Evolutionary conservation across 1,284 basidiomycete genomes (phyloP).

Genomic region (Trametes sp.): DNA sequence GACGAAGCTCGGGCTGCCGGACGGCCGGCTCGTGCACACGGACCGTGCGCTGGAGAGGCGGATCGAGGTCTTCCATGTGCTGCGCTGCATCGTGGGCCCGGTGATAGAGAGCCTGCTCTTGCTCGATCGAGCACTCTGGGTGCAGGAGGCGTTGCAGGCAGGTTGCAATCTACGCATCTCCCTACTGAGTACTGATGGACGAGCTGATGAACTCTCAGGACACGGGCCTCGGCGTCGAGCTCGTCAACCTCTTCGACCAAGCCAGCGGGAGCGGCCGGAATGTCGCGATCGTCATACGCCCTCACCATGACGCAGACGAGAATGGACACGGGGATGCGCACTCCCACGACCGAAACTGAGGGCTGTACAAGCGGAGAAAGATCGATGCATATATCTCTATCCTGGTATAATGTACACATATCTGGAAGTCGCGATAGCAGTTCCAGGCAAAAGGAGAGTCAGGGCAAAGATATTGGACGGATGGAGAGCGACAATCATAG

Average conservation of each 20-base stretch:
- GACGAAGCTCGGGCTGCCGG: conserved; percentile 35
- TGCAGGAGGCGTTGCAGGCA: conserved; percentile 42
- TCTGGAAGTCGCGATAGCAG: conserved; percentile 7
- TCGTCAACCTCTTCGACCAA: conserved; percentile 74
- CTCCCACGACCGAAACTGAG: too few relatives aligned
- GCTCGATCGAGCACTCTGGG: conserved; percentile 47
- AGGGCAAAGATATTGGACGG: neutral
- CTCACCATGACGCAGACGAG: neutral
- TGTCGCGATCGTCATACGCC: conserved; percentile 51
- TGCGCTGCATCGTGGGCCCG: conserved; percentile 50
- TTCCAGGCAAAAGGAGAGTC: neutral
- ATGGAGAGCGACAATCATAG: conserved; percentile 4
- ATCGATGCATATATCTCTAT: conserved; percentile 18
- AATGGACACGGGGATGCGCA: too few relatives aligned
- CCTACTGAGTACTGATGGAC: neutral
- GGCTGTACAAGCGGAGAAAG: neutral
- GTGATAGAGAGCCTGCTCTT: conserved; percentile 50
- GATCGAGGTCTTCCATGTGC: conserved; percentile 47
- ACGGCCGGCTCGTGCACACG: conserved; percentile 5
- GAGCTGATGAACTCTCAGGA: conserved; percentile 9
- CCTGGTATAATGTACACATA: conserved; percentile 26
- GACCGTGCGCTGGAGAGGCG: conserved; percentile 37
- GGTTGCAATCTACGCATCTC: neutral
- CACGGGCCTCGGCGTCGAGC: conserved; percentile 45
- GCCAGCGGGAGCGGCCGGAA: conserved; percentile 70